A percentile compares a stretch with the other conserved stretches of the same genome.
Evolutionary conservation across 352 stramenopile genomes (phyloP).

Genomic region (Phytophthora rubi): DNA sequence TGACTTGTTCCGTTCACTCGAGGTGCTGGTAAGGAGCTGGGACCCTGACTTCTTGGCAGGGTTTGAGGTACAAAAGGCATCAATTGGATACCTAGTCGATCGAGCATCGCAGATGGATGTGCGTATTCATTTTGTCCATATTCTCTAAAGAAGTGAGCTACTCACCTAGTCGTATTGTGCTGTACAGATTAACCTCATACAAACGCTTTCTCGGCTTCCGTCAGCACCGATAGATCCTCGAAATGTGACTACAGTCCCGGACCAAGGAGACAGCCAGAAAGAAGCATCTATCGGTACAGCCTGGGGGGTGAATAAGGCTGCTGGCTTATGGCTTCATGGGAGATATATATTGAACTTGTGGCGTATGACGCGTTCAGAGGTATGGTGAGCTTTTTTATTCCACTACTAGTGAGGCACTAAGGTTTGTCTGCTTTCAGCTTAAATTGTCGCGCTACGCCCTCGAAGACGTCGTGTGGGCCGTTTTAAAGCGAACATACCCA

Average conservation of each 20-base stretch:
- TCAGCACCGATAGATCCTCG: slow-evolving; percentile 56
- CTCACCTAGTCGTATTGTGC: slow-evolving; percentile 26
- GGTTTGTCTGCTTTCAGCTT: slow-evolving; percentile 47
- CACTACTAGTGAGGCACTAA: not conserved
- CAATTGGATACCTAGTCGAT: slow-evolving; percentile 81
- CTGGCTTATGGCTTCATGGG: slow-evolving; percentile 90
- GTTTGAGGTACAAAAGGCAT: slow-evolving; percentile 88
- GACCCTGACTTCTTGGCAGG: slow-evolving; percentile 92
- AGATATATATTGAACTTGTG: slow-evolving; percentile 94
- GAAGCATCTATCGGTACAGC: slow-evolving; percentile 72
- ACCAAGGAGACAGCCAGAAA: slow-evolving; percentile 33
- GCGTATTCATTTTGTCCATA: slow-evolving; percentile 25
- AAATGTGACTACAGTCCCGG: slow-evolving; percentile 41
- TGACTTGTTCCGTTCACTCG: slow-evolving; percentile 62
- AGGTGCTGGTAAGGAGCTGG: slow-evolving; percentile 64
- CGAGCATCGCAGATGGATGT: slow-evolving; percentile 66
- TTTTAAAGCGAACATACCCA: slow-evolving; percentile 71
- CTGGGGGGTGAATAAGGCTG: slow-evolving; percentile 84
- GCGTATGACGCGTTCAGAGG: slow-evolving; percentile 86
- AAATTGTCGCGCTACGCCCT: slow-evolving; percentile 87
- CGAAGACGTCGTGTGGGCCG: slow-evolving; percentile 73
- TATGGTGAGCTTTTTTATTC: slow-evolving; percentile 25
- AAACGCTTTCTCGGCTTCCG: slow-evolving; percentile 69
- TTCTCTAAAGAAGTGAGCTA: not conserved
- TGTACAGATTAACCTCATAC: slow-evolving; percentile 72